These are phyloP conservation scores for Blepharisma japonicum DNA, from an alignment of 73 alveolate genomes.

Conservation along the genomic window DNA sequence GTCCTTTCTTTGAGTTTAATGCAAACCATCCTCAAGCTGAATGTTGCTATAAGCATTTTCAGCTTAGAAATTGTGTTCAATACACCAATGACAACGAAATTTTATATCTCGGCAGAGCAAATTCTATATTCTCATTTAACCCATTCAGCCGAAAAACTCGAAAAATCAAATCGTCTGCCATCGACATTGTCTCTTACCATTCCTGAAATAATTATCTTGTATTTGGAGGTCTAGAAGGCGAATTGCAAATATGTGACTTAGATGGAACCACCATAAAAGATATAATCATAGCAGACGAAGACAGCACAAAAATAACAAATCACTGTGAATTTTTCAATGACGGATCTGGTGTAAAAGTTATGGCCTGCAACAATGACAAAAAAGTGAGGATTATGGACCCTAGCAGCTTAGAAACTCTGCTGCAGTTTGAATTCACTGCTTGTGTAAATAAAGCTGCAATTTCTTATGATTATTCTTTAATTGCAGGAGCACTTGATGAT, in stretches of 20 bases:
- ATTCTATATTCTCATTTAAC: not conserved
- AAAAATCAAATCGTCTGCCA: not conserved
- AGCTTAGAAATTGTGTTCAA: slow-evolving; percentile 10
- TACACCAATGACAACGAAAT: not conserved
- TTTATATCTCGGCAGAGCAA: not conserved
- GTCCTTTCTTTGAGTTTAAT: too few relatives aligned
- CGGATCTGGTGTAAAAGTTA: not conserved
- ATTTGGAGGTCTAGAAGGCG: slow-evolving; percentile 15
- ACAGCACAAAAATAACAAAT: slow-evolving; percentile 7
- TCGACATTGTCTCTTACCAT: not conserved
- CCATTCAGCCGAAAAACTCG: not conserved
- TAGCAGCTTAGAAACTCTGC: not conserved
- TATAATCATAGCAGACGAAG: slow-evolving; percentile 1
- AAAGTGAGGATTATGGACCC: slow-evolving; percentile 6
- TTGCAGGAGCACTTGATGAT: not conserved
- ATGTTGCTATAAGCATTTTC: not conserved
- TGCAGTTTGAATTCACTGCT: not conserved
- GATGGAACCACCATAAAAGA: not conserved
- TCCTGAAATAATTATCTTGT: not conserved
- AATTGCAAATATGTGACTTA: not conserved
- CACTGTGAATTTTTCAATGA: not conserved
- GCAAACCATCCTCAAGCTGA: too few relatives aligned
- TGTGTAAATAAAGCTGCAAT: slow-evolving; percentile 12
- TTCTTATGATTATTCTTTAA: not conserved
- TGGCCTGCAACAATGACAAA: slow-evolving; percentile 19